Evolutionary conservation across 2,329 filamentous ascomycete genomes (phyloP), one percentile per base, ranked within the genome.

Genomic region (Trichoderma semiorbis): DNA sequence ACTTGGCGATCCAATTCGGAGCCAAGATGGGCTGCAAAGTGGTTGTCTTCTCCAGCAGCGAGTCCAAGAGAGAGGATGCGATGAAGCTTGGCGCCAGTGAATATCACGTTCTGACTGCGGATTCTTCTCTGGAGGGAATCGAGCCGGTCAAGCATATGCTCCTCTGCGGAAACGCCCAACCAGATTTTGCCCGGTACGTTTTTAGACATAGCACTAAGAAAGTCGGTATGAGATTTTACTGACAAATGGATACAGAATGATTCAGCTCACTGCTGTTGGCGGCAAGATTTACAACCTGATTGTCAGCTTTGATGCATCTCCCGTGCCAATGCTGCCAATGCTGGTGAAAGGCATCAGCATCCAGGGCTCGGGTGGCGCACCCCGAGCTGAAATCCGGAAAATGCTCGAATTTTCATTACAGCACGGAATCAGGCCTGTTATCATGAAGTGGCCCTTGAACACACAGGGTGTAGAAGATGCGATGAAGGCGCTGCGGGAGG

Each of bases 1-100:
- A 92, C 78, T 78, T 92, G 47, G 90, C 89, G 11, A 90, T 92
- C 73, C 88, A 91, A 76, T 91, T 90, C 76, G 89, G 89, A 0
- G 82, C 85, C 34, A 90, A 89, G 82, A 90, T 91, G 87, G 90
- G 90, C 34, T 89, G 85, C 79, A 83, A 87, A 43, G 88, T 91
- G 5, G 85, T 90, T 47, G 90, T 91, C 10, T 85, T 92, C 74
- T 89, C 86, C 1, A 84, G 87, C n/a, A 85, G 84, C 5, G 87
- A 91, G 71, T 83, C 80, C 76, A 93, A 93, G 84, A 87, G 87
- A 78, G 70, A 74, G 12, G 77, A 79, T 70, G 78, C 78, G 3
- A 18, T 72, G 14, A n/a, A 32, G 4, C 36, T 73, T 2, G 73
- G 74, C 8, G 74, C 73, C 8, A 21, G 34, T n/a, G 65, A 69